Evolutionary conservation across 352 stramenopile species (phyloP), one percentile per base, ranked within the genome.

Genomic region (Globisporangium carolinianum): DNA sequence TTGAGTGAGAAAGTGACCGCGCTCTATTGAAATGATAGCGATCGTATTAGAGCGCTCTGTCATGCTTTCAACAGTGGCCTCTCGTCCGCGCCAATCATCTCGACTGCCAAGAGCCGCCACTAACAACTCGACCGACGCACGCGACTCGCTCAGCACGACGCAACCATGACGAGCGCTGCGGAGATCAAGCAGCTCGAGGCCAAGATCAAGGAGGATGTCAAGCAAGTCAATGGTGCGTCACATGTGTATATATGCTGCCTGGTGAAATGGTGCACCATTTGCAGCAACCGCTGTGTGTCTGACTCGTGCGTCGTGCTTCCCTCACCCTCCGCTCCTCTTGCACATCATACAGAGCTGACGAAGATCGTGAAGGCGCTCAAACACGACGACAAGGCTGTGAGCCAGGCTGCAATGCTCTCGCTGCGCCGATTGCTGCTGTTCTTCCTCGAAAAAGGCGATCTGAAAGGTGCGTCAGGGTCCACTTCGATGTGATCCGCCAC

Each of bases 181-280:
- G 75, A 87, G 72, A 87, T 91, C 67, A 91, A 88, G 79, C 83
- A 93, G 72, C 68, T 95, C 43, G 85, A 95, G 60, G 81, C 78
- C 41, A 82, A 80, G 62, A 87, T 95, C 70, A 91, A 93, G 65
- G 82, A 91, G 57, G 76, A 93, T 70, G 79, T 91, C 50, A 89
- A 88, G 70, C 77, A 92, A 62, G 76, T 89, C 55, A 95, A 95
- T 56, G 79, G 79, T 87, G 57, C 37, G 58, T 53, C 24, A 24
- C 24, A 24, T 24, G 24, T 24, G 24, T 24, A 24, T 24, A 24
- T 24, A 24, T 24, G 24, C 24, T 24, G 24, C 24, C 2, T 24
- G 24, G 1, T 24, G 24, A 24, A 24, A 24, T 24, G 24, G 24
- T 24, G 24, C 24, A 24, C 24, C 2, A 24, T 24, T 24, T 24